A percentile compares a stretch with the other conserved stretches of the same genome.
Evolutionary conservation across 164 flowering plant genomes (phyloP).

Genomic region (Echeveria elegans): DNA sequence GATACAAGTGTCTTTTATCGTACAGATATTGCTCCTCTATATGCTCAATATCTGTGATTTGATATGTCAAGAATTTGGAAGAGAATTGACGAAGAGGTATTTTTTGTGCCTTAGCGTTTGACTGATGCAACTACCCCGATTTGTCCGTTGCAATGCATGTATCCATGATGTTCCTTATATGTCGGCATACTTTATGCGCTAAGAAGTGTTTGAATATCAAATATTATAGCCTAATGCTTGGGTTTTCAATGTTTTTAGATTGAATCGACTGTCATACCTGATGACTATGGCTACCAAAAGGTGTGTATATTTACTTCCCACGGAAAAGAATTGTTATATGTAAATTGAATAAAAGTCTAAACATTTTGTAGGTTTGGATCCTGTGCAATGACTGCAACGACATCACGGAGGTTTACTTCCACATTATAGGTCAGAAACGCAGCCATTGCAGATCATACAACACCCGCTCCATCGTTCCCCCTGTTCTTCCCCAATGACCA

Average conservation of each 20-base stretch:
- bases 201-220: not conserved
- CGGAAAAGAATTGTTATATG: not conserved
- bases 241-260: conserved; percentile 34
- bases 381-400: conserved; percentile 88
- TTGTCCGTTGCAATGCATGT: not conserved
- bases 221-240: not conserved
- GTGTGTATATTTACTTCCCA: conserved; percentile 25
- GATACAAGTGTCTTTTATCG: not conserved
- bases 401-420: conserved; percentile 72
- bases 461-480: conserved; percentile 63
- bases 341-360: not conserved
- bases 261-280: conserved; percentile 80
- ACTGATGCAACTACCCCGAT: not conserved
- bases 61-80: conserved; percentile 84
- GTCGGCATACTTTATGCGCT: no score
- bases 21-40: conserved; percentile 83
- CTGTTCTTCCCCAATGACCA: conserved; percentile 49
- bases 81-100: conserved; percentile 80
- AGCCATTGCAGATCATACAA: conserved; percentile 77
- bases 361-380: conserved; percentile 75
- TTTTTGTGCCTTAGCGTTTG: not conserved
- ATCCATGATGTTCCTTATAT: not conserved
- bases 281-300: conserved; percentile 68
- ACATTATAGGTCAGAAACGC: conserved; percentile 81
- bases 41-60: conserved; percentile 66